These are phyloP conservation scores for Globisporangium recalcitrans DNA, from an alignment of 352 stramenopile species.

Conservation along the genomic window DNA sequence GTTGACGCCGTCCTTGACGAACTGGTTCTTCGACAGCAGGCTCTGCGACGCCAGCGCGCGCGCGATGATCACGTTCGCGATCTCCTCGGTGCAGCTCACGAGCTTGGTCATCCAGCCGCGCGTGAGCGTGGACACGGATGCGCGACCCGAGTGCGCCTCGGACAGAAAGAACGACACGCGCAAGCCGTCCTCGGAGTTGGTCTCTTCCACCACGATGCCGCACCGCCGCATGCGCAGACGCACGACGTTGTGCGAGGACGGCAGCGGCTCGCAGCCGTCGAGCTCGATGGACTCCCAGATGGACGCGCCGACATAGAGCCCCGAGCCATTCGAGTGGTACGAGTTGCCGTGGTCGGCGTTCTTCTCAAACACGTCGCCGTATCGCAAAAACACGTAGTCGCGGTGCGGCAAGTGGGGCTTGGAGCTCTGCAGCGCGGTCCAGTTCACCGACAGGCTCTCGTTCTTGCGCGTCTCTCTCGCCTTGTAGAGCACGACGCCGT, in stretches of 20 bases:
- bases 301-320: slow-evolving; percentile 63
- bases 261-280: slow-evolving; percentile 65
- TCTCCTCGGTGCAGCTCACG: slow-evolving; percentile 62
- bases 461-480: slow-evolving; percentile 50
- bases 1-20: slow-evolving; percentile 65
- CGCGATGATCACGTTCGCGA: slow-evolving; percentile 60
- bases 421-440: slow-evolving; percentile 73
- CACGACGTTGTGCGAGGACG: slow-evolving; percentile 73
- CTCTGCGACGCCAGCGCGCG: slow-evolving; percentile 56
- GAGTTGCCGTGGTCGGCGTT: slow-evolving; percentile 49
- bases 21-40: slow-evolving; percentile 69
- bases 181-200: slow-evolving; percentile 43
- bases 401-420: slow-evolving; percentile 81
- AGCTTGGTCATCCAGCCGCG: slow-evolving; percentile 83
- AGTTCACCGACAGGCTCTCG: slow-evolving; percentile 74
- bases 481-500: slow-evolving; percentile 70
- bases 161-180: slow-evolving; percentile 73
- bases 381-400: slow-evolving; percentile 85
- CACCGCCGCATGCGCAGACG: slow-evolving; percentile 72
- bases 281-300: slow-evolving; percentile 86
- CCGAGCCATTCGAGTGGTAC: slow-evolving; percentile 57
- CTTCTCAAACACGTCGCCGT: slow-evolving; percentile 75
- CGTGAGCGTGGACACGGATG: slow-evolving; percentile 64
- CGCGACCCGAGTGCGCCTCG: slow-evolving; percentile 66
- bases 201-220: slow-evolving; percentile 77